phyloP scores from a whole-genome alignment of 495 filamentous ascomycete genomes.

The Daldinia loculata region DNA sequence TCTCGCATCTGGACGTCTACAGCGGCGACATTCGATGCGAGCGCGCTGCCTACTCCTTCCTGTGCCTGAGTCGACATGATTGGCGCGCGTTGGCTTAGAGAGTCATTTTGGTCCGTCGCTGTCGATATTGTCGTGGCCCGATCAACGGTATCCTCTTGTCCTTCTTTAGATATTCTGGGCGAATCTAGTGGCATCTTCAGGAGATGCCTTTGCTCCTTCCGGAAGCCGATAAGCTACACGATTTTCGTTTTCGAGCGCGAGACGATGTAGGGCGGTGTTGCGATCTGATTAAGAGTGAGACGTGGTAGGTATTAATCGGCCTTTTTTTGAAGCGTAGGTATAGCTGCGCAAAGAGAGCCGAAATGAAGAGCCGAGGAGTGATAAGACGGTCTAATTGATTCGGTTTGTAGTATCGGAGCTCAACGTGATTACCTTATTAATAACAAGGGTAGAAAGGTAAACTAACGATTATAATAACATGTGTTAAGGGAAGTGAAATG shows the following conservation, averaged over 20 bases:
- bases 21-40: conserved; percentile 27
- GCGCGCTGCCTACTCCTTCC: conserved; percentile 19
- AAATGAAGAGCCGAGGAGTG: neutral
- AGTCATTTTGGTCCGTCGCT: conserved; percentile 31
- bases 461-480: conserved; percentile 7
- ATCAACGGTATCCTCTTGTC: conserved; percentile 31
- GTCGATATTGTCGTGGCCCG: conserved; percentile 37
- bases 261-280: neutral
- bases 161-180: conserved; percentile 35
- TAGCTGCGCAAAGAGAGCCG: neutral
- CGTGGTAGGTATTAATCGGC: conserved; percentile 1
- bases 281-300: neutral
- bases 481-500: neutral
- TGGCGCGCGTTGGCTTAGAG: conserved; percentile 30
- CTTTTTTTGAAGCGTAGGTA: conserved; percentile 2
- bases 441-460: neutral
- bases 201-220: conserved; percentile 9
- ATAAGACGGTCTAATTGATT: neutral
- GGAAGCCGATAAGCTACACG: conserved; percentile 6
- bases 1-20: conserved; percentile 31
- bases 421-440: neutral
- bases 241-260: neutral
- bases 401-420: neutral
- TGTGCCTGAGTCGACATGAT: conserved; percentile 16
- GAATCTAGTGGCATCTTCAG: conserved; percentile 36